Conservation (phyloP, 257 asterid genomes). For the Osmanthus fragrans region DNA sequence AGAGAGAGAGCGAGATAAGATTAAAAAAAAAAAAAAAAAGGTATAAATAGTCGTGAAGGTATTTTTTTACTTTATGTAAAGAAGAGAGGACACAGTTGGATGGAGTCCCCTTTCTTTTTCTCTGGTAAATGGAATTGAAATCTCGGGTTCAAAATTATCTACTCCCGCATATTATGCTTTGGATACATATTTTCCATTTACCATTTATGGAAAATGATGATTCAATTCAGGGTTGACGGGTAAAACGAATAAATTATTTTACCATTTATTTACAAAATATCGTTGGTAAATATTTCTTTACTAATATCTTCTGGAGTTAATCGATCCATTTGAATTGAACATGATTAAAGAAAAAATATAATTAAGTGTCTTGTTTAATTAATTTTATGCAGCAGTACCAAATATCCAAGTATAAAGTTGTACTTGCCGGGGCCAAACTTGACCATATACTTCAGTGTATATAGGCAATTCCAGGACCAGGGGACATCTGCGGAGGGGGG, state of each 20-base stretch:
- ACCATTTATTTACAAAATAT: no score
- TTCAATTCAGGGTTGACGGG: no score
- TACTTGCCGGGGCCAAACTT: conserved; percentile 81
- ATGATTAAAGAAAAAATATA: no score
- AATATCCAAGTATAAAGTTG: conserved; percentile 21
- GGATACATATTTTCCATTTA: no score
- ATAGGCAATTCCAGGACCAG: conserved; percentile 91
- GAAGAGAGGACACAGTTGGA: conserved; percentile 1
- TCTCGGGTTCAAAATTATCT: background rate
- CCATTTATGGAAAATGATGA: no score
- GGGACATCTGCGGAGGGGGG: conserved; percentile 53
- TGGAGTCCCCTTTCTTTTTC: background rate
- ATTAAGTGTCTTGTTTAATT: no score
- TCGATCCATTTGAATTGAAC: no score
- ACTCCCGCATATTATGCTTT: conserved; percentile 6
- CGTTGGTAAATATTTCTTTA: no score
- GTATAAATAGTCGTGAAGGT: background rate
- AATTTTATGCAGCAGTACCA: no score
- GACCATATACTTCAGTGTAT: conserved; percentile 72
- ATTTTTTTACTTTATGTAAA: conserved; percentile 3
- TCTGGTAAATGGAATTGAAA: background rate
- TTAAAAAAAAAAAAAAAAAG: background rate
- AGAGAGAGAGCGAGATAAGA: background rate
- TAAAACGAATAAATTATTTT: no score
- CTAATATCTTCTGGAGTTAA: no score